Evolutionary conservation across 164 flowering plant species (phyloP).

Genomic region (Santalum album): DNA sequence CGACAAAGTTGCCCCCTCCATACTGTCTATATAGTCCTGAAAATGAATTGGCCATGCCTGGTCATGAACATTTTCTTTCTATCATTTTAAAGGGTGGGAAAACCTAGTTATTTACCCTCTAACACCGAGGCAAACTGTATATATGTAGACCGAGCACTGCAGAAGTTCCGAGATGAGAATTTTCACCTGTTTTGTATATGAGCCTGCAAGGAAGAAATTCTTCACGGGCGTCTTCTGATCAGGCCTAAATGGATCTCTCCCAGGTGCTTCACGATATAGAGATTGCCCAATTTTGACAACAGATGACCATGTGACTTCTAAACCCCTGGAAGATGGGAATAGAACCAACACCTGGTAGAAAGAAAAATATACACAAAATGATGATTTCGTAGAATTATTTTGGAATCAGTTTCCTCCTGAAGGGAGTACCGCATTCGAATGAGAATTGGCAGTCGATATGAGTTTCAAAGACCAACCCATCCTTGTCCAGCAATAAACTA

Average conservation of each 20-base stretch:
- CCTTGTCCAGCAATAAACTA: neutral
- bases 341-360: conserved; percentile 55
- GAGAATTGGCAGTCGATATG: neutral
- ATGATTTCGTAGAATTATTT: no score
- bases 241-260: conserved; percentile 91
- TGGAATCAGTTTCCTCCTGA: no score
- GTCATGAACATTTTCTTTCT: no score
- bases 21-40: conserved; percentile 96
- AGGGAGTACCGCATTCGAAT: no score
- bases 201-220: conserved; percentile 96
- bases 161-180: neutral
- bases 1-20: conserved; percentile 96
- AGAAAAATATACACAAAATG: neutral
- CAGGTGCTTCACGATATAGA: conserved; percentile 88
- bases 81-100: neutral
- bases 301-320: conserved; percentile 87
- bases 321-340: conserved; percentile 87
- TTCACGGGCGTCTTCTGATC: conserved; percentile 86
- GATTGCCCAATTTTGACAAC: conserved; percentile 95
- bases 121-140: no score
- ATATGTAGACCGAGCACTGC: neutral
- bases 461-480: neutral
- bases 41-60: neutral
- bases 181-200: conserved; percentile 90
- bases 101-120: no score